Evolutionary conservation across 2,329 filamentous ascomycete genomes (phyloP).

Genomic region (Acarospora socialis): DNA sequence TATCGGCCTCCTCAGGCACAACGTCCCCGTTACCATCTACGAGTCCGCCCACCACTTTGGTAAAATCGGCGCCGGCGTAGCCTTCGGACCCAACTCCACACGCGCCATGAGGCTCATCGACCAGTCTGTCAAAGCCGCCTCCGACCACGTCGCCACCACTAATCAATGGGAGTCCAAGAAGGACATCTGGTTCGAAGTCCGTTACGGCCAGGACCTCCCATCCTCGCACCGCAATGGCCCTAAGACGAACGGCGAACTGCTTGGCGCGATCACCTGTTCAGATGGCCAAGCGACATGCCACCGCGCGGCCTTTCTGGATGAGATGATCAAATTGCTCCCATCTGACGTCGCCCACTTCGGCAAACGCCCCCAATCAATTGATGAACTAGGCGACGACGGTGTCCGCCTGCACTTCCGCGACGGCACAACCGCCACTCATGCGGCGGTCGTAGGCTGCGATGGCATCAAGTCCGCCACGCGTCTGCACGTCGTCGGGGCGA

Average conservation of each 20-base stretch:
- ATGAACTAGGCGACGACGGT: constrained; percentile 9
- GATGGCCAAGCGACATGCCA: constrained; percentile 22
- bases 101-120: constrained; percentile 41
- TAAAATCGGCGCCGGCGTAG: constrained; percentile 45
- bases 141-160: constrained; percentile 20
- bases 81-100: constrained; percentile 41
- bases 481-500: constrained; percentile 17
- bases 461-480: constrained; percentile 22
- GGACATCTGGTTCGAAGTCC: constrained; percentile 1
- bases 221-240: too few relatives aligned
- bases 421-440: constrained; percentile 17
- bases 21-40: constrained; percentile 38
- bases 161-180: constrained; percentile 2
- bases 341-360: constrained; percentile 20
- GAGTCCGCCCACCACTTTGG: constrained; percentile 40
- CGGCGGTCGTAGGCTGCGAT: constrained; percentile 25
- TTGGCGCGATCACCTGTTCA: constrained; percentile 20
- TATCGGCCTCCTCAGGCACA: constrained; percentile 33
- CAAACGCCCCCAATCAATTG: constrained; percentile 18
- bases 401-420: constrained; percentile 20
- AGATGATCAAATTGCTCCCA: constrained; percentile 21
- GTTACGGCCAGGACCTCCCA: neutral
- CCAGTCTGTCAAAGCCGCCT: constrained; percentile 30
- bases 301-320: constrained; percentile 22
- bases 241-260: constrained; percentile 16